Evolutionary conservation across 1,284 basidiomycete species (phyloP), one percentile per base, ranked within the genome.

Genomic region (Ustilago loliicola): DNA sequence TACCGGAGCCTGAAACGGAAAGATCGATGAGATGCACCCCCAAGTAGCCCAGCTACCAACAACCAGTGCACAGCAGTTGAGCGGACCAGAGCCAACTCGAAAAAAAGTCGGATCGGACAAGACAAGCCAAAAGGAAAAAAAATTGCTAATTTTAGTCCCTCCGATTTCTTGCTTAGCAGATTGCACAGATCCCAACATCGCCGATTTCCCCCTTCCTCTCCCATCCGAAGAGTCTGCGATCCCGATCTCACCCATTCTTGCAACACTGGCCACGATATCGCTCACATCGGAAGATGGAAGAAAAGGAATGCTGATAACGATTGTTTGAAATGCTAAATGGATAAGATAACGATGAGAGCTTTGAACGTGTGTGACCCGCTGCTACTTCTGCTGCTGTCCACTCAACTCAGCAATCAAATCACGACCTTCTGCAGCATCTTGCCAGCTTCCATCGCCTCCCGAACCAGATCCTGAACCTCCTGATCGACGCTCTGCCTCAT

Each of bases 371-470:
- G n/a, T n/a, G n/a, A n/a, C n/a, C n/a, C n/a, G n/a, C n/a, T 25
- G 15, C 19, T 38, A 25, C 30, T 40, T 25, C 11, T 27, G 29
- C 54, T 38, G 25, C 38, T 60, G 30, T n/a, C 55, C 40, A 2
- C 40, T 61, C 5, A 59, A 32, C 7, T 57, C 65, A 52, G 61
- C 71, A n/a, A 73, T 61, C 25, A 69, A 29, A 47, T 74, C 62
- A 3, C 72, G 58, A 3, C 67, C 69, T 40, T 69, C 74, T 15
- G 70, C 74, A 10, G 74, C 74, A 52, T 77, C 74, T n/a, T 77
- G 74, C 74, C 74, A 77, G 21, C 69, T 72, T 2, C 74, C 70
- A 38, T 68, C 68, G 7, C 55, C 74, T 6, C 45, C 60, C 1
- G 61, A 67, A 1, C 69, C 64, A 2, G 60, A 52, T 1, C 65